phyloP scores from a whole-genome alignment of 1,284 basidiomycete species.

The Sanguinoderma infundibulare region DNA sequence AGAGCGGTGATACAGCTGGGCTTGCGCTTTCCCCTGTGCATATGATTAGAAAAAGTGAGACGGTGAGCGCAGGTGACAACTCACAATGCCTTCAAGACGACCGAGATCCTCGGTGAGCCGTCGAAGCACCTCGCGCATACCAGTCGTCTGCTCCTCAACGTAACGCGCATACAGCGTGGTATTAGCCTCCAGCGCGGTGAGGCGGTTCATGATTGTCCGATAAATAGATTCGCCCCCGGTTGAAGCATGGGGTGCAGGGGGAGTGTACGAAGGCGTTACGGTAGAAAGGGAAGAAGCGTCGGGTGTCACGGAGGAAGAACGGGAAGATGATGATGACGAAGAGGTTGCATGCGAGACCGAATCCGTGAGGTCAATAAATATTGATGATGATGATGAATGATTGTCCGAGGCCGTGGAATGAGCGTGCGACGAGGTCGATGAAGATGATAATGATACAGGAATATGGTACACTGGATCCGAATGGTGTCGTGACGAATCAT shows the following conservation, averaged over 20 bases:
- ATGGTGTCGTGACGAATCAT: slow-evolving; percentile 18
- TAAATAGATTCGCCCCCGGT: slow-evolving; percentile 93
- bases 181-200: slow-evolving; percentile 86
- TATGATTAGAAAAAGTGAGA: background rate
- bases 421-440: slow-evolving; percentile 13
- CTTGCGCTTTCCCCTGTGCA: slow-evolving; percentile 65
- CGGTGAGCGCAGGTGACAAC: slow-evolving; percentile 36
- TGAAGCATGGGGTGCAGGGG: slow-evolving; percentile 27
- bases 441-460: slow-evolving; percentile 16
- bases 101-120: slow-evolving; percentile 86
- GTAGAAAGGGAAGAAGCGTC: slow-evolving; percentile 17
- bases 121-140: slow-evolving; percentile 77
- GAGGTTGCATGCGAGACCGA: slow-evolving; percentile 16
- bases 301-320: slow-evolving; percentile 8
- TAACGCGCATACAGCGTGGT: slow-evolving; percentile 88
- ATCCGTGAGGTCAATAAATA: slow-evolving; percentile 17
- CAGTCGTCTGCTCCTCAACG: slow-evolving; percentile 87
- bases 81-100: slow-evolving; percentile 74
- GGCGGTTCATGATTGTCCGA: slow-evolving; percentile 93
- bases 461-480: slow-evolving; percentile 23
- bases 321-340: slow-evolving; percentile 9
- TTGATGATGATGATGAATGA: slow-evolving; percentile 19
- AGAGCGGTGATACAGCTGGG: slow-evolving; percentile 66
- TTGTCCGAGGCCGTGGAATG: slow-evolving; percentile 19
- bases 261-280: slow-evolving; percentile 15